Base-by-base conservation (phyloP, 2,329 filamentous ascomycete species). In the Epichloe aotearoae region DNA sequence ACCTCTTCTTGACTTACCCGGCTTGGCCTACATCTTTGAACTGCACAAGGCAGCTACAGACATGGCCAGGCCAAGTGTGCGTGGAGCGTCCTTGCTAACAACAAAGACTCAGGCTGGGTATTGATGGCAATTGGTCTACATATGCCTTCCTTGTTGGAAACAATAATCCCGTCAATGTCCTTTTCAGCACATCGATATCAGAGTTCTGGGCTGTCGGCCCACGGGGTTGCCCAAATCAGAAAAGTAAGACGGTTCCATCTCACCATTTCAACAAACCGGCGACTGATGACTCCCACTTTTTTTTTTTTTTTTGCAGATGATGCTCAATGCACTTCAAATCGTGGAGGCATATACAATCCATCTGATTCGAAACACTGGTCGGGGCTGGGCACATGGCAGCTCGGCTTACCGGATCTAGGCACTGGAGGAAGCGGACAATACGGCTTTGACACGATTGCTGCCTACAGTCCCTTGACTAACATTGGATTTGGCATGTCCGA, bases 71-170 rank as follows among this genome's bases (percentile, higher is more conserved):
- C n/a, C 19, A 44, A 14, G 7, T 15, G 36, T 47, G 39, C 47
- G 36, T 34, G 17, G 20, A 42, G 33, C 36, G 12, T n/a, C 36
- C 11, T 38, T 38, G 23, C 47, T 50, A 19, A 50, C 44, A 19
- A 47, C 39, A 15, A n/a, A 11, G 46, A 17, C 40, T 38, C 50
- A 81, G 78, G 79, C 73, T 77, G 54, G 81, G 81, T 46, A 73
- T 77, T 56, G 83, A 87, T 61, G 84, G 84, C 10, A 74, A 74
- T 55, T 90, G 86, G 86, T 88, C 84, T 15, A 79, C 83, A 6
- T 79, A 87, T 56, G 72, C 71, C 12, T 70, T 89, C 45, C 53
- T 57, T 5, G 53, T 76, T 69, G 58, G 72, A 76, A 64, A 68
- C 19, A 57, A 64, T 6, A 61, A 68, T 49, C 33, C 56, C 10